Percentiles rank a stretch among this genome's conserved stretches.
Evolutionary conservation across 352 stramenopile species (phyloP).

Genomic region (Phytophthora pisi): DNA sequence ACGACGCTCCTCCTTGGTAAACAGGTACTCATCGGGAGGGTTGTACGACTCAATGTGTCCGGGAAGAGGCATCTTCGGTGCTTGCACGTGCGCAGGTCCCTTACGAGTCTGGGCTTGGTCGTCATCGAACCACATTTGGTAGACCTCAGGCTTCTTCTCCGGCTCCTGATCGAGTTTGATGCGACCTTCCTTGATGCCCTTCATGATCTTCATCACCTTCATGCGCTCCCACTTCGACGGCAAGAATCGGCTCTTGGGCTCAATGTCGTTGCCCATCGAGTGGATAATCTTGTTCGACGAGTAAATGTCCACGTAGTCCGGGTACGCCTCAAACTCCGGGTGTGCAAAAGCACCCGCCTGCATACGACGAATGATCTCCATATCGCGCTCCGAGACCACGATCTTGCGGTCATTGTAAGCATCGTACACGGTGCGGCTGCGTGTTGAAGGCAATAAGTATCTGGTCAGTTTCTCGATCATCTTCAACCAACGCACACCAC

Average conservation of each 20-base stretch:
- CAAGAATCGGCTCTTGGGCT: constrained; percentile 95
- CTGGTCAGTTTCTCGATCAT: neutral
- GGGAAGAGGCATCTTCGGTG: constrained; percentile 97
- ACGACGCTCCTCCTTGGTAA: constrained; percentile 95
- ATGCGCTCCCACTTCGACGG: constrained; percentile 98
- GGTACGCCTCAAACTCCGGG: constrained; percentile 92
- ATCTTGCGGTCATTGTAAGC: constrained; percentile 99
- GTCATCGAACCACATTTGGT: constrained; percentile 94
- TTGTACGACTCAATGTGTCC: constrained; percentile 99
- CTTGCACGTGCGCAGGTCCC: constrained; percentile 95
- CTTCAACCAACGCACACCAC: neutral
- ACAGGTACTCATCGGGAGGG: constrained; percentile 98
- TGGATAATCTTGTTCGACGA: constrained; percentile 90
- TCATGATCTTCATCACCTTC: constrained; percentile 97
- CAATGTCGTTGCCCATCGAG: constrained; percentile 85
- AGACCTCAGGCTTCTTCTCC: constrained; percentile 91
- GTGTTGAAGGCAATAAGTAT: neutral
- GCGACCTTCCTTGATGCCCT: constrained; percentile 96
- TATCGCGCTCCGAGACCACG: constrained; percentile 95
- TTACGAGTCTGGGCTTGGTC: constrained; percentile 90
- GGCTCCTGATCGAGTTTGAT: constrained; percentile 94
- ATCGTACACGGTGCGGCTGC: constrained; percentile 97
- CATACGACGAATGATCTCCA: constrained; percentile 98
- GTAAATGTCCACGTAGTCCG: constrained; percentile 91
- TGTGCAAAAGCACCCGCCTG: constrained; percentile 92